phyloP scores from a whole-genome alignment of 495 filamentous ascomycete species.

The Durotheca rogersii region DNA sequence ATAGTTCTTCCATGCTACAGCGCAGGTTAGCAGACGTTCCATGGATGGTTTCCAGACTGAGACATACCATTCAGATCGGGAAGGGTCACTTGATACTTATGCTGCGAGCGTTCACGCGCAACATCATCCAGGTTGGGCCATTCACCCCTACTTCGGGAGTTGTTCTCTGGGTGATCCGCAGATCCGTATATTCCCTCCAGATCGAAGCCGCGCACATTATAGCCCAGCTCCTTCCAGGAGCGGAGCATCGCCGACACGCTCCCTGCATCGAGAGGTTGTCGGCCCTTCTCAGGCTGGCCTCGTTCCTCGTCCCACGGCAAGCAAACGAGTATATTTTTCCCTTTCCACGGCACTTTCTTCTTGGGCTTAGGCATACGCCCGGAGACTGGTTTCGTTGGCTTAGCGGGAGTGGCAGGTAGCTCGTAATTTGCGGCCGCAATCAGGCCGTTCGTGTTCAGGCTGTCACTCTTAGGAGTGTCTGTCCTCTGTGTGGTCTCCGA shows the following conservation, averaged over 20 bases:
- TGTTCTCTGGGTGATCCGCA: conserved; percentile 34
- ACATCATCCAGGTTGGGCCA: conserved; percentile 70
- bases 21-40: conserved; percentile 26
- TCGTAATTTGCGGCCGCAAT: conserved; percentile 41
- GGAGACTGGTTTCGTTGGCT: conserved; percentile 31
- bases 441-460: conserved; percentile 25
- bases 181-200: conserved; percentile 48
- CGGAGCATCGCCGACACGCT: conserved; percentile 67
- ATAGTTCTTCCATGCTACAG: conserved; percentile 77
- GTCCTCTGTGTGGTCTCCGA: conserved; percentile 28
- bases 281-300: conserved; percentile 57
- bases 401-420: conserved; percentile 42
- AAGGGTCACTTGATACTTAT: conserved; percentile 64
- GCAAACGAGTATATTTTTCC: conserved; percentile 70
- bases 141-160: conserved; percentile 65
- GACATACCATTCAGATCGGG: conserved; percentile 64
- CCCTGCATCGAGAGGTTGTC: conserved; percentile 58
- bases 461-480: conserved; percentile 32
- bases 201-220: conserved; percentile 71
- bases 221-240: conserved; percentile 73
- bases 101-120: conserved; percentile 51
- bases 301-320: conserved; percentile 69
- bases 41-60: not conserved
- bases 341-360: conserved; percentile 65
- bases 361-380: conserved; percentile 48